These are phyloP conservation scores for Paracamarosporium sp. DNA, from an alignment of 2,329 filamentous ascomycete species.

Conservation along the genomic window DNA sequence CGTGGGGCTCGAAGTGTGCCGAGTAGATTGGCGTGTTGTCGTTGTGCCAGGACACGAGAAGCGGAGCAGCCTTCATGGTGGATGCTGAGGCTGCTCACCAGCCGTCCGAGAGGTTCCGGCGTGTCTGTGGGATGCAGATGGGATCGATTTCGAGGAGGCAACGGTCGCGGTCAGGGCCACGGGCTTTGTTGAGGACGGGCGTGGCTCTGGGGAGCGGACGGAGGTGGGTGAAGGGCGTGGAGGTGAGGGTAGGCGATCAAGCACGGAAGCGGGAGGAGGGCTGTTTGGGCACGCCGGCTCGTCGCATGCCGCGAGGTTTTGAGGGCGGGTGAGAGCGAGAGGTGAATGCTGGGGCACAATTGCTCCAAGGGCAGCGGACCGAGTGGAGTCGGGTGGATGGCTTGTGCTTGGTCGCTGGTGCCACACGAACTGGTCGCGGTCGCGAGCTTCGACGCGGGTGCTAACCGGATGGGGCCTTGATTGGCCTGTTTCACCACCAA, in stretches of 20 bases:
- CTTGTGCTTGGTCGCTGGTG: neutral
- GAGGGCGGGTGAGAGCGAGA: neutral
- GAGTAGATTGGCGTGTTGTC: constrained; percentile 97
- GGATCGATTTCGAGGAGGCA: neutral
- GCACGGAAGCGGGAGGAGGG: constrained; percentile 2
- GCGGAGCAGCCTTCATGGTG: constrained; percentile 89
- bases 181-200: constrained; percentile 11
- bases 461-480: constrained; percentile 1
- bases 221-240: constrained; percentile 3
- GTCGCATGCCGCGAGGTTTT: neutral
- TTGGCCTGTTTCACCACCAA: constrained; percentile 4
- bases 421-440: constrained; percentile 2
- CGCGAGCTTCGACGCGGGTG: neutral
- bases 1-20: constrained; percentile 91
- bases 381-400: constrained; percentile 3
- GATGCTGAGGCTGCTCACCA: constrained; percentile 26
- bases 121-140: neutral
- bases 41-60: constrained; percentile 99
- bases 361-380: neutral
- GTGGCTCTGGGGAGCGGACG: constrained; percentile 9
- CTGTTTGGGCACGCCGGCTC: neutral
- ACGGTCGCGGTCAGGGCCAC: neutral
- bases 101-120: constrained; percentile 14
- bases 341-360: neutral
- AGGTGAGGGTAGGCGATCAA: constrained; percentile 3